A percentile compares a stretch with the other conserved stretches of the same genome.
phyloP scores from a whole-genome alignment of 768 basidiomycete species.

The Suillus americanus region DNA sequence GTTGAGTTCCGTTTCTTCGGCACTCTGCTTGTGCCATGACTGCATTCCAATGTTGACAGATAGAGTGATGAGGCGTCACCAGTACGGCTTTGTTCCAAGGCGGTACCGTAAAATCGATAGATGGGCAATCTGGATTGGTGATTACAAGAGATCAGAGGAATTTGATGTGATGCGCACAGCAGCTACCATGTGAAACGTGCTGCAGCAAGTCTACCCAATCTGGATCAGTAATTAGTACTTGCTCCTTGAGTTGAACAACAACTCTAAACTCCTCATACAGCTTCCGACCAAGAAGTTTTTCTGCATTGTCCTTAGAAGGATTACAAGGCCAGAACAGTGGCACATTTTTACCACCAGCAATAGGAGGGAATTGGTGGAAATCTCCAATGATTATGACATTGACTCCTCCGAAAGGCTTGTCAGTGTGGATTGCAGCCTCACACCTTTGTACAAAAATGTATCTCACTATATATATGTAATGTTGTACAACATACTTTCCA shows the following conservation, averaged over 20 bases:
- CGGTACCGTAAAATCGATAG: conserved; percentile 22
- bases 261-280: conserved; percentile 31
- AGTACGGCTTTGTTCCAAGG: conserved; percentile 37
- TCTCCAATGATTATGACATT: conserved; percentile 42
- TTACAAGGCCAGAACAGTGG: conserved; percentile 17
- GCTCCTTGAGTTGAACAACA: conserved; percentile 38
- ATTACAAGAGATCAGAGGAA: conserved; percentile 25
- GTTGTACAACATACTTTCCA: no score
- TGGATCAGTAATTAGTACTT: conserved; percentile 32
- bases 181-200: conserved; percentile 26
- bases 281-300: conserved; percentile 18
- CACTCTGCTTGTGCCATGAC: conserved; percentile 11
- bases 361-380: conserved; percentile 33
- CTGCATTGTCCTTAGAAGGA: conserved; percentile 5
- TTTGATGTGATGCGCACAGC: conserved; percentile 27
- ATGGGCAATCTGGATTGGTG: conserved; percentile 9
- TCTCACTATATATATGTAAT: no score
- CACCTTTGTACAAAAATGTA: no score
- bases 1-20: conserved; percentile 5
- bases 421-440: neutral
- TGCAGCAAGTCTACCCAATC: conserved; percentile 33
- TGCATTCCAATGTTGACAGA: conserved; percentile 37
- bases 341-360: neutral
- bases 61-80: conserved; percentile 38
- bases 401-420: conserved; percentile 35